phyloP scores from a whole-genome alignment of 2,329 filamentous ascomycete species.

The Sclerotinia trifoliorum region DNA sequence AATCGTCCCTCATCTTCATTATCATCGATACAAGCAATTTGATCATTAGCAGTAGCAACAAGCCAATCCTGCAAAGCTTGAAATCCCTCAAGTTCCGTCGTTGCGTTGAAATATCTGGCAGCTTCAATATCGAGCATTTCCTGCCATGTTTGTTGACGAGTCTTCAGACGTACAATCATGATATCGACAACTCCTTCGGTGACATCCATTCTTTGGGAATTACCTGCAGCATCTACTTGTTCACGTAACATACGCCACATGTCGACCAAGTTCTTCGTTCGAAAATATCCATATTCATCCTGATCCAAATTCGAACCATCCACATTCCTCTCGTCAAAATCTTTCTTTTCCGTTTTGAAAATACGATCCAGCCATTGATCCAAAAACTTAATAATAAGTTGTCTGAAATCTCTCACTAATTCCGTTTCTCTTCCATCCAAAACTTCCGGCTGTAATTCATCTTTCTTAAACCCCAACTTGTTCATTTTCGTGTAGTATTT shows the following conservation, averaged over 20 bases:
- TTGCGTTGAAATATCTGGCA: conserved; percentile 63
- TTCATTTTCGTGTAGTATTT: conserved; percentile 96
- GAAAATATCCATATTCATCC: conserved; percentile 86
- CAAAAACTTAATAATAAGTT: conserved; percentile 91
- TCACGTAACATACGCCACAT: conserved; percentile 98
- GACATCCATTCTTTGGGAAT: conserved; percentile 83
- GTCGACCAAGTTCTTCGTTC: conserved; percentile 86
- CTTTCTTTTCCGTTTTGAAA: conserved; percentile 74
- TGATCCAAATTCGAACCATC: conserved; percentile 76
- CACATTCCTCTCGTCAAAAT: conserved; percentile 74
- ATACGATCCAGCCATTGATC: conserved; percentile 98
- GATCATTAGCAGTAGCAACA: conserved; percentile 94
- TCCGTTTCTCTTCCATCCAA: conserved; percentile 89
- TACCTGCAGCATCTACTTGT: conserved; percentile 80
- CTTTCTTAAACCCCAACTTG: conserved; percentile 76
- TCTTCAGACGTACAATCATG: conserved; percentile 85
- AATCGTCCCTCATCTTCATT: conserved; percentile 71
- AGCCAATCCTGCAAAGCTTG: conserved; percentile 94
- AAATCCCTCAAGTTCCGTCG: conserved; percentile 61
- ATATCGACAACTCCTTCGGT: conserved; percentile 93
- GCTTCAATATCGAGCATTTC: conserved; percentile 84
- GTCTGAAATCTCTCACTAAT: conserved; percentile 88
- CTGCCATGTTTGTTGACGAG: conserved; percentile 83
- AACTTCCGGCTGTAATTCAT: conserved; percentile 79
- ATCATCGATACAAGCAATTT: conserved; percentile 97